Evolutionary conservation across 2,329 filamentous ascomycete species (phyloP).

Genomic region (Tympanopsis confertula): DNA sequence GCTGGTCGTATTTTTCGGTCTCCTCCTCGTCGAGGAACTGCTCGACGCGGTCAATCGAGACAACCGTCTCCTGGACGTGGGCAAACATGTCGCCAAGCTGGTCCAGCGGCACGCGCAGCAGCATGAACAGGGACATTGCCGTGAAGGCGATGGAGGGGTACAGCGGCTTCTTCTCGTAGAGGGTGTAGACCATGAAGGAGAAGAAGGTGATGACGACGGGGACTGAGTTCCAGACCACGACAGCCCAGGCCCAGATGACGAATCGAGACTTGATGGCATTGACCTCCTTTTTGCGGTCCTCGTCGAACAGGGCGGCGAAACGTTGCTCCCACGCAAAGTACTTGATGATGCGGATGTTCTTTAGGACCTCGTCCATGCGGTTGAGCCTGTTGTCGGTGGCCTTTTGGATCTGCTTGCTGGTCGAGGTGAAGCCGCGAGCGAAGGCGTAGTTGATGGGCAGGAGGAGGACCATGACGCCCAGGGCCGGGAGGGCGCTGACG

Average conservation of each 20-base stretch:
- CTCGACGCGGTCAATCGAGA: constrained; percentile 92
- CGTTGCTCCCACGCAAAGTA: constrained; percentile 97
- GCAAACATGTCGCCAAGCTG: constrained; percentile 98
- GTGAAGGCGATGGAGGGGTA: constrained; percentile 92
- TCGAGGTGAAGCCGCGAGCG: constrained; percentile 70
- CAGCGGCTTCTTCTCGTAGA: constrained; percentile 77
- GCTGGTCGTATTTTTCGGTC: constrained; percentile 86
- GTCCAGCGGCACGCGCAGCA: constrained; percentile 84
- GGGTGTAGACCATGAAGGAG: constrained; percentile 86
- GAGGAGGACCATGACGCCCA: constrained; percentile 78
- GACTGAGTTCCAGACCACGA: constrained; percentile 92
- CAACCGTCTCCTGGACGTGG: constrained; percentile 92
- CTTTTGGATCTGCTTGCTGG: constrained; percentile 82
- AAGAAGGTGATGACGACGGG: constrained; percentile 92
- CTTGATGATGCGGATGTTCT: constrained; percentile 98
- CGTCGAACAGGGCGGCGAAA: constrained; percentile 75
- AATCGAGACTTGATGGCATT: constrained; percentile 70
- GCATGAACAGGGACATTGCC: constrained; percentile 86
- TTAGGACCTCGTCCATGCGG: constrained; percentile 88
- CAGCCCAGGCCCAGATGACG: constrained; percentile 81
- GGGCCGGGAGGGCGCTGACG: constrained; percentile 83
- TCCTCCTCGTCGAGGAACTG: constrained; percentile 88
- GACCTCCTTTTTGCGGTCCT: constrained; percentile 73
- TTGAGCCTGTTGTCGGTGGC: constrained; percentile 94
- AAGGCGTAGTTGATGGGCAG: constrained; percentile 85